Evolutionary conservation across 768 basidiomycete species (phyloP), one percentile per base, ranked within the genome.

Genomic region (Suillus occidentalis): DNA sequence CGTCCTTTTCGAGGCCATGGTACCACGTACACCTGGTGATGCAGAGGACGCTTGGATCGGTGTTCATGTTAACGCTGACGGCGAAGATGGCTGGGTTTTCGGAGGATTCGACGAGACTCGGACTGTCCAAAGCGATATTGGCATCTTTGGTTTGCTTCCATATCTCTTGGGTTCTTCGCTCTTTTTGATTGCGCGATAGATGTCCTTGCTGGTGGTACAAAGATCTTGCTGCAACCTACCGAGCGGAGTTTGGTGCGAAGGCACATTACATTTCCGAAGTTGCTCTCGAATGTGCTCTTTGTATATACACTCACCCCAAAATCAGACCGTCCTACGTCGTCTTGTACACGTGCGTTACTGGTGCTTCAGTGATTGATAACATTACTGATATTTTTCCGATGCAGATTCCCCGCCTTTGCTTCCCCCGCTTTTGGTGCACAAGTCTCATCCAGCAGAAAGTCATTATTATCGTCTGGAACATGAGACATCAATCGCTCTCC

Each of bases 361-460:
- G 47, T 22, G 18, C 52, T 13, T 16, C 2, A 10, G 1, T 53
- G 18, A 0, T 60, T 8, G 31, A 39, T 3, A 28, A n/a, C 5
- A 12, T 12, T 14, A 39, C 60, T 76, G 58, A 75, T 58, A 10
- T n/a, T 31, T 0, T 40, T 65, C 34, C 6, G 65, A 42, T 63
- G 57, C 66, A 90, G 90, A 80, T 25, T 50, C 49, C 2, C 2
- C 6, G 45, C 70, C 83, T 1, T 72, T 87, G 7, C 77, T 93
- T 47, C 78, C 85, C 6, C 90, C 92, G 3, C 76, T 94, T n/a
- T 77, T 95, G 14, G 76, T 83, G 37, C 89, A 94, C 64, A 80
- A 80, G 0, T 87, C 91, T 0, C 78, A 83, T 59, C 71, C 79
- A 1, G 75, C 81, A 12, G 92, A 94, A 76, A 84, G 85, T 1